Evolutionary conservation across 805 yeast genomes (phyloP), one percentile per base, ranked within the genome.

Genomic region (Candida orba): DNA sequence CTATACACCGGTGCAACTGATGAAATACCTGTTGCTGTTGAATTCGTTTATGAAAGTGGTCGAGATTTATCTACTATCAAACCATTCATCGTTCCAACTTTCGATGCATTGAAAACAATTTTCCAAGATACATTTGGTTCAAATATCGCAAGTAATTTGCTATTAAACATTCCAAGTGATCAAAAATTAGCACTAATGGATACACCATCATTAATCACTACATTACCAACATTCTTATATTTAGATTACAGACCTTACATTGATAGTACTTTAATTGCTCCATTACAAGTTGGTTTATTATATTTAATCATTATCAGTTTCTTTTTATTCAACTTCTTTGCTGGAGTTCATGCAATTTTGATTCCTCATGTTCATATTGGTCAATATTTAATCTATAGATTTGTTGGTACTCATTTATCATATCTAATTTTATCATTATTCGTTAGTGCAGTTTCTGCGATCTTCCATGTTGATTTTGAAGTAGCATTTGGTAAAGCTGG

Each of bases 251-350:
- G 68, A n/a, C 84, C 85, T 2, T 67, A 65, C 41, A 60, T 61
- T 1, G 65, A 76, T 52, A 66, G 75, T 3, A 78, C 75, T 6
- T 56, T 79, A 13, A 52, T 72, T 36, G 89, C 89, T 1, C 88
- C 90, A 6, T 60, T 78, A 5, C 91, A 84, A 59, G 81, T 84
- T 47, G 93, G 93, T 41, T 69, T 83, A 50, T 81, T 85, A 59
- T 84, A 78, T 57, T 67, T 83, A 57, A 72, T 85, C 53, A 78
- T 85, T 57, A 59, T 84, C 44, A 78, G 91, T 4, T 83, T 86
- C 58, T 82, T 86, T 72, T 81, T 79, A 52, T 72, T 82, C 52
- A 73, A 61, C 27, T 73, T 84, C 66, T 80, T 79, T 56, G 63
- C 63, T 12, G 74, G 73, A 20, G 52, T 81, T 15, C 83, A 84